These are phyloP conservation scores for Fomitiporia mediterranea DNA, from an alignment of 1,284 basidiomycete species.

Conservation along the genomic window DNA sequence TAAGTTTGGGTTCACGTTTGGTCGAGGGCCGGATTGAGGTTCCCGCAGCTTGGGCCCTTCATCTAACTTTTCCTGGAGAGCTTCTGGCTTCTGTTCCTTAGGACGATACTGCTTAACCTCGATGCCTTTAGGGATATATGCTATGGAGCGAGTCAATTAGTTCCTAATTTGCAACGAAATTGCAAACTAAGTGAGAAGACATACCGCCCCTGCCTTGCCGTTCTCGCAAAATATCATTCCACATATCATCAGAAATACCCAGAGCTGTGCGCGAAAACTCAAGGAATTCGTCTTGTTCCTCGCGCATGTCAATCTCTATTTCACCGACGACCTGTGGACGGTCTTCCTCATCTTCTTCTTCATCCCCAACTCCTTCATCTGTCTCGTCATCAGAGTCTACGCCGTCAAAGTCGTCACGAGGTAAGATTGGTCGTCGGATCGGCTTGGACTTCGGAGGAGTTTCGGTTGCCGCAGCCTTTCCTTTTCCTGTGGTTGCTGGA, in stretches of 20 bases:
- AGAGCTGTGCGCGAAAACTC: constrained; percentile 88
- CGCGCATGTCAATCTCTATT: constrained; percentile 80
- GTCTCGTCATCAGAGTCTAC: constrained; percentile 83
- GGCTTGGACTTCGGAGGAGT: constrained; percentile 31
- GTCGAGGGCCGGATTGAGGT: constrained; percentile 31
- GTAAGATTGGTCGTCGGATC: constrained; percentile 70
- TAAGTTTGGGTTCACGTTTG: constrained; percentile 60
- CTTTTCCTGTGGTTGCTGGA: constrained; percentile 1
- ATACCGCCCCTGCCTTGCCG: constrained; percentile 71
- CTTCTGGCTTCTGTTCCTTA: neutral
- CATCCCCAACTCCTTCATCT: constrained; percentile 56
- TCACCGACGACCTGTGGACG: constrained; percentile 75
- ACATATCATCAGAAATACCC: constrained; percentile 81
- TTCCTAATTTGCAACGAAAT: neutral
- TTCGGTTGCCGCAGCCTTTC: neutral
- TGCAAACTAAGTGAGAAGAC: constrained; percentile 27
- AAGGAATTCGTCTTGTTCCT: constrained; percentile 89
- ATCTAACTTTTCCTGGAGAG: neutral
- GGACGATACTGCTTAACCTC: neutral
- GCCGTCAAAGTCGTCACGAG: constrained; percentile 78
- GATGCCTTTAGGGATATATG: constrained; percentile 52
- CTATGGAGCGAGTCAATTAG: constrained; percentile 33
- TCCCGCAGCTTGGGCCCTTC: neutral
- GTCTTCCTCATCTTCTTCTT: constrained; percentile 69
- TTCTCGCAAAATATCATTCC: constrained; percentile 76